Evolutionary conservation across 2,329 filamentous ascomycete species (phyloP).

Genomic region (Fusarium nisikadoi): DNA sequence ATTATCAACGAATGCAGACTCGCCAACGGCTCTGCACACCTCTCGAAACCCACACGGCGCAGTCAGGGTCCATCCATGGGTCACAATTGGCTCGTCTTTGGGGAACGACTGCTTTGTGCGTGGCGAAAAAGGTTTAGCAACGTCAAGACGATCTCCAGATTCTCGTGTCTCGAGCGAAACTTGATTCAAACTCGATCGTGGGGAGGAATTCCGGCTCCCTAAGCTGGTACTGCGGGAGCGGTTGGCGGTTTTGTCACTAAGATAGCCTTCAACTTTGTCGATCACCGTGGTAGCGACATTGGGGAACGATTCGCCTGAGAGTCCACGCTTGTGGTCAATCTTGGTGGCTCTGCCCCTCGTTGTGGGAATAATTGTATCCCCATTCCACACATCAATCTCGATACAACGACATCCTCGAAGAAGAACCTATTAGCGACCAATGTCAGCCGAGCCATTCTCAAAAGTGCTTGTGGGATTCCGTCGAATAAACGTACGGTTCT

Average conservation of each 20-base stretch:
- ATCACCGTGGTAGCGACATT: conserved; percentile 56
- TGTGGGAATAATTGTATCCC: conserved; percentile 58
- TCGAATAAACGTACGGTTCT: conserved; percentile 67
- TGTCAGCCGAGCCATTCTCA: background rate
- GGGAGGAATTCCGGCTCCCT: conserved; percentile 48
- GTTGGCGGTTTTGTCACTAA: conserved; percentile 45
- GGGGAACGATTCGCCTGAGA: conserved; percentile 60
- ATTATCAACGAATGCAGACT: conserved; percentile 80
- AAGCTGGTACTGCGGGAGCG: conserved; percentile 56
- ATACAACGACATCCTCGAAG: conserved; percentile 85
- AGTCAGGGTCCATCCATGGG: conserved; percentile 86
- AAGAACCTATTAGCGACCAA: conserved; percentile 65
- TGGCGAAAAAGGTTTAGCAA: conserved; percentile 38
- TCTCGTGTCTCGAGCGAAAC: conserved; percentile 46
- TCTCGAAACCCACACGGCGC: conserved; percentile 87
- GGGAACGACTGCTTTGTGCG: conserved; percentile 45
- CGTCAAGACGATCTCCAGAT: conserved; percentile 50
- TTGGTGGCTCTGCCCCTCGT: conserved; percentile 52
- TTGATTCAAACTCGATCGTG: conserved; percentile 45
- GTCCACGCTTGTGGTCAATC: conserved; percentile 57
- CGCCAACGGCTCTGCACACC: conserved; percentile 82
- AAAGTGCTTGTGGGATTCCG: background rate
- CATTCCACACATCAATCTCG: conserved; percentile 96
- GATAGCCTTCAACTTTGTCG: conserved; percentile 50
- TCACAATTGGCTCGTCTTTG: conserved; percentile 78